These are phyloP conservation scores for Suillus subluteus DNA, from an alignment of 768 basidiomycete species.

Conservation along the genomic window DNA sequence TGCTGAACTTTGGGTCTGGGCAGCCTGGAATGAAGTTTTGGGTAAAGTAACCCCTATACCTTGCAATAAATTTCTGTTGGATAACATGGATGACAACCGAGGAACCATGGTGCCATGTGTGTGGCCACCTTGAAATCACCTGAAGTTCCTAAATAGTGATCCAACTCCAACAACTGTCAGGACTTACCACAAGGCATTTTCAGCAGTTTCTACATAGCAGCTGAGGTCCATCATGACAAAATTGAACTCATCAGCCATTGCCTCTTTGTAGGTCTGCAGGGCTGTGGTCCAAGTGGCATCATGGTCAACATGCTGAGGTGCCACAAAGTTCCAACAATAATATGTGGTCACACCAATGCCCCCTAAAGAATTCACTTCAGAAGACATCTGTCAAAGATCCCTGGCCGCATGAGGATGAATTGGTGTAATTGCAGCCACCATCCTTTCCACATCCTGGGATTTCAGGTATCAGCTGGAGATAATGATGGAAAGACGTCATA, in stretches of 20 bases:
- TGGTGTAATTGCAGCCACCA: background rate
- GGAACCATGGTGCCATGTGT: conserved; percentile 1
- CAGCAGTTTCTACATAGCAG: background rate
- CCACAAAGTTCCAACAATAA: conserved; percentile 1
- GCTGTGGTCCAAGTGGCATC: conserved; percentile 1
- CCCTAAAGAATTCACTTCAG: conserved; percentile 1
- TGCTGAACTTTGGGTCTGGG: background rate
- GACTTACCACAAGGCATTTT: conserved; percentile 1
- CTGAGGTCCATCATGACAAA: background rate
- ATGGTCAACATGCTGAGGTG: background rate
- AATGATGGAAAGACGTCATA: background rate
- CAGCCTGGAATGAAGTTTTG: background rate
- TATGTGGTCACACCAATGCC: background rate
- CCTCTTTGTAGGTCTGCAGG: background rate
- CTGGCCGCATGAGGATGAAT: background rate
- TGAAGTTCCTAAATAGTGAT: background rate
- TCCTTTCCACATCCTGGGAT: background rate
- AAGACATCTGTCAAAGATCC: background rate
- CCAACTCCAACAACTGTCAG: background rate
- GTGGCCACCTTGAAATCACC: background rate
- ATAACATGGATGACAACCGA: background rate
- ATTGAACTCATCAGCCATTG: background rate
- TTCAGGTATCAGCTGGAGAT: too few relatives aligned
- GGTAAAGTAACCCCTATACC: background rate
- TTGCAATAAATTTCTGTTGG: background rate